Evolutionary conservation across 805 yeast species (phyloP).

Genomic region (Ogataea trehaloabstinens): DNA sequence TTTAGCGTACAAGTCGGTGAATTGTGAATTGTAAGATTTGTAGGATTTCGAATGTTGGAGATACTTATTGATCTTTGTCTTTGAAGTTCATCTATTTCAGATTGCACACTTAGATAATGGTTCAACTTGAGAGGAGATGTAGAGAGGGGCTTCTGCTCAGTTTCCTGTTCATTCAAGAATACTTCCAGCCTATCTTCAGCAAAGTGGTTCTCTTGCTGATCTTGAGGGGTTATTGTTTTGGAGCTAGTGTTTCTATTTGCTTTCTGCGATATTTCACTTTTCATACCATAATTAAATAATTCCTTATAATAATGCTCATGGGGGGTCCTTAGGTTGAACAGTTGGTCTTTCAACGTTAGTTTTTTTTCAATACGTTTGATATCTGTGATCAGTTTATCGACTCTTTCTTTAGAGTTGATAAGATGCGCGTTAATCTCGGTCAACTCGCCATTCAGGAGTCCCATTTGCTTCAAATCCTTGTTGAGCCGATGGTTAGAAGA

Average conservation of each 20-base stretch:
- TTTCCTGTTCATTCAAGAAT: background rate
- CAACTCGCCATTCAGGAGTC: conserved; percentile 16
- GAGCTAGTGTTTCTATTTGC: background rate
- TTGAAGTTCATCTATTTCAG: conserved; percentile 25
- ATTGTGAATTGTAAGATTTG: conserved; percentile 15
- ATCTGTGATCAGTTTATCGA: conserved; percentile 26
- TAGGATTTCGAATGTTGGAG: conserved; percentile 22
- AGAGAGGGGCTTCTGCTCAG: conserved; percentile 1
- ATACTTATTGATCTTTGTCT: conserved; percentile 18
- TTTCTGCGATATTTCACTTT: conserved; percentile 15
- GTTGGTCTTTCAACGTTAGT: conserved; percentile 36
- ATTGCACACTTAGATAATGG: conserved; percentile 27
- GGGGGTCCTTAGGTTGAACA: conserved; percentile 34
- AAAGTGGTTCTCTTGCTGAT: background rate
- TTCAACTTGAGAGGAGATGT: conserved; percentile 20
- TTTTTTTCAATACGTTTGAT: conserved; percentile 34
- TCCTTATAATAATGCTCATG: conserved; percentile 44
- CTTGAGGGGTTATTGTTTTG: background rate
- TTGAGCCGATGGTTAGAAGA: conserved; percentile 7
- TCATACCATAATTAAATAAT: conserved; percentile 32
- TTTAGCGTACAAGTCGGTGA: conserved; percentile 18
- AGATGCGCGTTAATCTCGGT: conserved; percentile 22
- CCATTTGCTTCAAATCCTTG: conserved; percentile 2
- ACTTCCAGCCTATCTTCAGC: background rate
- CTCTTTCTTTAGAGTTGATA: conserved; percentile 13